These are phyloP conservation scores for Infundibulicybe gibba DNA, from an alignment of 768 basidiomycete species.

Conservation along the genomic window DNA sequence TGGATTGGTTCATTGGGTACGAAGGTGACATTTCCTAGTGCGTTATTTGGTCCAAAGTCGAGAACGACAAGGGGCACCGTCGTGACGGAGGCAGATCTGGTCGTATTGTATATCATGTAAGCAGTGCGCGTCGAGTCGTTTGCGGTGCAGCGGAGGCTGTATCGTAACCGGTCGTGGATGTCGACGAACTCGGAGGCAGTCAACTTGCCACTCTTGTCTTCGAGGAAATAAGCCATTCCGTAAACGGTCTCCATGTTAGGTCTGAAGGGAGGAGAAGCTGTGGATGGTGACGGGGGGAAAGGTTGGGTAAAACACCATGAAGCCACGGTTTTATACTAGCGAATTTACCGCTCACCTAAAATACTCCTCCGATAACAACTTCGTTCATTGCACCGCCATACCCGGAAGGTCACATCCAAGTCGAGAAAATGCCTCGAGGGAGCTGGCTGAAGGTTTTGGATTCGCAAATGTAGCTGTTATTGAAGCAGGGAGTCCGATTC, in stretches of 20 bases:
- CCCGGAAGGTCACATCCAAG: too few species aligned
- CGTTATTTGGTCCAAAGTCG: constrained; percentile 44
- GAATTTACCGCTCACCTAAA: too few species aligned
- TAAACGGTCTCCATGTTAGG: constrained; percentile 35
- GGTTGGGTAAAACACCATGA: too few species aligned
- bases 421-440: too few species aligned
- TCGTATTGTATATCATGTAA: constrained; percentile 52
- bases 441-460: too few species aligned
- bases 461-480: too few species aligned
- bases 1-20: constrained; percentile 26
- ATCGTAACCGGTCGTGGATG: constrained; percentile 55
- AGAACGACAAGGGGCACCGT: constrained; percentile 41
- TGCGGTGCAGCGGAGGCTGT: constrained; percentile 46
- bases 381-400: too few species aligned
- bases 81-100: constrained; percentile 17
- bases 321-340: too few species aligned
- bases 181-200: constrained; percentile 58
- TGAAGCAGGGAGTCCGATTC: too few species aligned
- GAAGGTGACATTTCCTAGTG: constrained; percentile 51
- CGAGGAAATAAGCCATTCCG: constrained; percentile 59
- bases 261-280: too few species aligned
- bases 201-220: constrained; percentile 55
- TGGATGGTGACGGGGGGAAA: too few species aligned
- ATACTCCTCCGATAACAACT: too few species aligned
- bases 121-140: constrained; percentile 35